These are phyloP conservation scores for Fusarium staphyleae DNA, from an alignment of 2,329 filamentous ascomycete species.

Conservation along the genomic window DNA sequence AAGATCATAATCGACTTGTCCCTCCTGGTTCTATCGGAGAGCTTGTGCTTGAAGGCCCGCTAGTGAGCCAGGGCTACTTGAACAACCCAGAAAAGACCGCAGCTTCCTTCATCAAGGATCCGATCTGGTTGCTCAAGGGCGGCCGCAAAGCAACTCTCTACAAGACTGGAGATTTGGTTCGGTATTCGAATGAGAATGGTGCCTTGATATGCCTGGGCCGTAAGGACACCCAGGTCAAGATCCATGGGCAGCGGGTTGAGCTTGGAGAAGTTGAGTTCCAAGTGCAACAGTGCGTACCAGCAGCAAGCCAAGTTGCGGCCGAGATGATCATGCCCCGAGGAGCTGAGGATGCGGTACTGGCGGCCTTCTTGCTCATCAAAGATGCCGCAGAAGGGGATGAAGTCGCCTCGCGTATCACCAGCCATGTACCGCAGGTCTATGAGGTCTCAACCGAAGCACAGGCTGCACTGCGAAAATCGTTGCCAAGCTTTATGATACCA, in stretches of 20 bases:
- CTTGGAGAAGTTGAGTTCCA: conserved; percentile 33
- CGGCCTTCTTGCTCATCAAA: not conserved
- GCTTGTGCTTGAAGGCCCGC: conserved; percentile 33
- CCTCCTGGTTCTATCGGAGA: conserved; percentile 33
- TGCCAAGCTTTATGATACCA: conserved; percentile 27
- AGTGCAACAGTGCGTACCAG: conserved; percentile 1
- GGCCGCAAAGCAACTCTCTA: conserved; percentile 10
- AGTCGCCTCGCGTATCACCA: too few relatives aligned
- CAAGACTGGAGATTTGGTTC: conserved; percentile 29
- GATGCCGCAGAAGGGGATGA: too few relatives aligned
- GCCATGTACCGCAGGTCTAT: not conserved
- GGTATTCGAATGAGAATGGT: conserved; percentile 19
- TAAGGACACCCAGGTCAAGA: conserved; percentile 36
- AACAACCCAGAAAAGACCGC: conserved; percentile 20
- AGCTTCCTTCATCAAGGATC: conserved; percentile 42
- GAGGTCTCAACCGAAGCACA: not conserved
- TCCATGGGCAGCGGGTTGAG: conserved; percentile 36
- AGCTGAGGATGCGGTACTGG: not conserved
- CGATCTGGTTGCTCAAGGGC: conserved; percentile 7
- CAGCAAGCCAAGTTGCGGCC: conserved; percentile 1
- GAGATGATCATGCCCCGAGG: conserved; percentile 1
- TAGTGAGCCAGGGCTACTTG: conserved; percentile 29
- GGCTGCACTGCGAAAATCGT: not conserved
- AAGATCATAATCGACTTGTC: conserved; percentile 24
- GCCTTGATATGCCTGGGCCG: conserved; percentile 23